Evolutionary conservation across 179 eudicot genomes (phyloP), one percentile per base, ranked within the genome.

Genomic region (Sideroxylon spinosum): DNA sequence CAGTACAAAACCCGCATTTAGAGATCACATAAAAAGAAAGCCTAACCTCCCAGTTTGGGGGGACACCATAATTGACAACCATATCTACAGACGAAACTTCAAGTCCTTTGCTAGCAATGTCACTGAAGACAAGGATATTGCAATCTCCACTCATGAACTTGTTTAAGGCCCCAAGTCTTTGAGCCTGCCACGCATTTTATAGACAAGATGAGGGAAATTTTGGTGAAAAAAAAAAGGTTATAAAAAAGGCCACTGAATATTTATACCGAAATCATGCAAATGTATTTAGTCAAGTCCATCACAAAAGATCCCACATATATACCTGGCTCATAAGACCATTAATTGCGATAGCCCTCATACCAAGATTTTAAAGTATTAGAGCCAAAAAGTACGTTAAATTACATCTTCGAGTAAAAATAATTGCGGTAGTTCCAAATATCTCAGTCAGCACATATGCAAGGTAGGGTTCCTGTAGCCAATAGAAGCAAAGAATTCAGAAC

Each of bases 21-120:
- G 11, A 46, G 63, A 37, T 37, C 44, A 37, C 44, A 10, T 23
- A 53, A 22, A 4, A 22, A 60, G 44, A 20, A 62, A 57, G 46
- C 57, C 46, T 16, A 26, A 76, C 83, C 83, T 81, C 71, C 22
- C 91, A 82, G 80, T 91, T 91, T 57, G 88, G 61, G 63, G 98
- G 98, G 78, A 93, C 90, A 75, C 91, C 91, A 83, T 90, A 94
- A 80, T 94, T 94, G 76, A 94, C 84, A 73, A 94, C 98, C 97
- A 93, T 85, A 81, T 94, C 96, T 28, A 94, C 97, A 6, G 90
- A 84, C 61, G 91, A 94, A 78, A 94, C 93, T 86, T 94, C 98
- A 73, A 92, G 94, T 60, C 97, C 98, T 86, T 94, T 91, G 79
- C 97, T 89, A 48, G 93, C 96, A 75, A 94, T 94, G 86, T 93